Conservation (phyloP, 768 basidiomycete genomes). For the Lentinula boryana region DNA sequence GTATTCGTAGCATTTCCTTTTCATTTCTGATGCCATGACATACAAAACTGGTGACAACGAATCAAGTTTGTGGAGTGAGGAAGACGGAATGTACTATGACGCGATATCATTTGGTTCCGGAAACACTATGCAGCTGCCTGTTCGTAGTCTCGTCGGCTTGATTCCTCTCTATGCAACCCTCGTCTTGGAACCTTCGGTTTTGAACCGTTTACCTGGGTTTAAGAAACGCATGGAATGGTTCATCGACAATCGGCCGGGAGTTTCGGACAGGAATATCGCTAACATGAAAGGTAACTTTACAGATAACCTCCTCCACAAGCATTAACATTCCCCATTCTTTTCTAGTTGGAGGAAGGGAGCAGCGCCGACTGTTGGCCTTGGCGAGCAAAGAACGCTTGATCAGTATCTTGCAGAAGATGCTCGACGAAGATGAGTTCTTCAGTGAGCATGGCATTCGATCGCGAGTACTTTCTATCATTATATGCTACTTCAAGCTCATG, state of each 20-base stretch:
- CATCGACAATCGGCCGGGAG: conserved; percentile 83
- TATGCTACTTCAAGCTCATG: background rate
- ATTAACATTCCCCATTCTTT: background rate
- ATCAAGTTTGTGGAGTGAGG: conserved; percentile 87
- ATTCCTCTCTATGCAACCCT: conserved; percentile 95
- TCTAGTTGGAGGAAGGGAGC: conserved; percentile 62
- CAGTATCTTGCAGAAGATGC: conserved; percentile 90
- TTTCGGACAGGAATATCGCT: conserved; percentile 89
- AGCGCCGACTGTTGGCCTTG: conserved; percentile 83
- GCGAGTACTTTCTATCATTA: conserved; percentile 37
- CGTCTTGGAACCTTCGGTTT: conserved; percentile 82
- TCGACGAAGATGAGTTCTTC: conserved; percentile 95
- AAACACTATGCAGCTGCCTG: conserved; percentile 83
- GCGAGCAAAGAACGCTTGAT: conserved; percentile 88
- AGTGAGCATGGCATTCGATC: conserved; percentile 95
- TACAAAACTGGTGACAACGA: conserved; percentile 76
- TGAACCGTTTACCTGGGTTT: conserved; percentile 95
- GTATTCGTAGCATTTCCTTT: conserved; percentile 79
- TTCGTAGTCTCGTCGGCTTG: conserved; percentile 93
- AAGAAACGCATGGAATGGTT: conserved; percentile 99
- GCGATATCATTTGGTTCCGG: conserved; percentile 85
- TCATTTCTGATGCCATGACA: conserved; percentile 99
- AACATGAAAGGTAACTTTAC: conserved; percentile 69
- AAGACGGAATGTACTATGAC: conserved; percentile 98
- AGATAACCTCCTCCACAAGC: conserved; percentile 18